Evolutionary conservation across 2,329 filamentous ascomycete genomes (phyloP), one percentile per base, ranked within the genome.

Genomic region (Phyllosticta ampelicida): DNA sequence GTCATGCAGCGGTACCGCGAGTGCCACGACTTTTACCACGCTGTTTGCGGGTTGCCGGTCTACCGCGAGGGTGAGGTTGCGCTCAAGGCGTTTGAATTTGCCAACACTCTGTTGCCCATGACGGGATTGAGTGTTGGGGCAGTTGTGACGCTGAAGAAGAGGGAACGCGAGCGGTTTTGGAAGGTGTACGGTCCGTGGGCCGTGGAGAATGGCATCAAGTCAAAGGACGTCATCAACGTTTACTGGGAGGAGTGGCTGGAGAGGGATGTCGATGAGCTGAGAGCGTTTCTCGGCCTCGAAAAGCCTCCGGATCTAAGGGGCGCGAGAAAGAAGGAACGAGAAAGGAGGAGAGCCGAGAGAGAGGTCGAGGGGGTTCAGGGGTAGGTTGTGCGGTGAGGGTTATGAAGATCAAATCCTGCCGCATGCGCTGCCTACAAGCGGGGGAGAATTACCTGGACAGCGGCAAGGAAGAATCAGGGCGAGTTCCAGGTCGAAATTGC

Each of bases 1-100:
- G 94, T 97, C 18, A 95, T 99, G 88, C 94, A 97, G 77, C 84
- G 94, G 56, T 99, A 99, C 73, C 85, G 94, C 62, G 94, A 99
- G 74, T 95, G 88, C 64, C 94, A 99, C 72, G 94, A 99, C 71
- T 96, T 99, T 74, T 96, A 95, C 75, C 94, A 99, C 72, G 92
- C 94, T 0, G 78, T 99, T 55, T 96, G 91, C 0, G 92, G 92
- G 0, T 75, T 99, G 53, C 94, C 94, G 0, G 83, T 95, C 49
- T 86, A 96, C 62, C 82, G 90, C n/a, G 94, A 99, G 76, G 94
- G 94, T 23, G 94, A 99, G 77, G 82, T 99, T 11, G 94, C 92
- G n/a, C 80, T 99, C 64, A 99, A 99, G 75, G 90, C 91, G 0
- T 96, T 99, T 65, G 94, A 99, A 75, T 99, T 96, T 71, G 85